phyloP scores from a whole-genome alignment of 176 grass and related monocot species.

The Poa annua region DNA sequence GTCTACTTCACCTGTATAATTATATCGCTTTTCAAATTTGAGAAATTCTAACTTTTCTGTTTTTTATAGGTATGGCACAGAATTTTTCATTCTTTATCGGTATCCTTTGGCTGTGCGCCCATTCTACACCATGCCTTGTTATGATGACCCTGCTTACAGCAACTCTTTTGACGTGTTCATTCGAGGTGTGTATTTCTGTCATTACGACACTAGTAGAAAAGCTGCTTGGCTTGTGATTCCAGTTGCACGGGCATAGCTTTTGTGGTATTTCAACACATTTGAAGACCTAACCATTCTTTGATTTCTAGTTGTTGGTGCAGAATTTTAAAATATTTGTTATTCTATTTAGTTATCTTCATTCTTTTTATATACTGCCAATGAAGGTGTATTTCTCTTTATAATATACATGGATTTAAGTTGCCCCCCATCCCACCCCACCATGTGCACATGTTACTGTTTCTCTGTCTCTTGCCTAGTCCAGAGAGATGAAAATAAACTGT shows the following conservation, averaged over 20 bases:
- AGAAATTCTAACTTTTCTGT: constrained; percentile 13
- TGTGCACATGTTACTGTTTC: too few species aligned
- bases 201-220: background rate
- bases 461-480: too few species aligned
- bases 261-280: background rate
- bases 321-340: too few species aligned
- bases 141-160: constrained; percentile 72
- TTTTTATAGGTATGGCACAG: constrained; percentile 70
- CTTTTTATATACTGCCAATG: too few species aligned
- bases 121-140: constrained; percentile 98
- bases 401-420: too few species aligned
- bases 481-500: too few species aligned
- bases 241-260: constrained; percentile 1
- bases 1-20: background rate
- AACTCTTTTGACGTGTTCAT: constrained; percentile 99
- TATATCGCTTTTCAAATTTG: constrained; percentile 6
- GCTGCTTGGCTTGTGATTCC: background rate
- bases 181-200: constrained; percentile 61
- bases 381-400: too few species aligned
- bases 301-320: too few species aligned
- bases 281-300: background rate
- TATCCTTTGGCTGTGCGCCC: constrained; percentile 95
- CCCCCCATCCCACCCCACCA: too few species aligned
- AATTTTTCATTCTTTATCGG: constrained; percentile 85
- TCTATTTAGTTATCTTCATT: too few species aligned